A percentile compares a stretch with the other conserved stretches of the same genome.
Evolutionary conservation across 352 stramenopile species (phyloP).

Genomic region (Globisporangium cylindrosporum): DNA sequence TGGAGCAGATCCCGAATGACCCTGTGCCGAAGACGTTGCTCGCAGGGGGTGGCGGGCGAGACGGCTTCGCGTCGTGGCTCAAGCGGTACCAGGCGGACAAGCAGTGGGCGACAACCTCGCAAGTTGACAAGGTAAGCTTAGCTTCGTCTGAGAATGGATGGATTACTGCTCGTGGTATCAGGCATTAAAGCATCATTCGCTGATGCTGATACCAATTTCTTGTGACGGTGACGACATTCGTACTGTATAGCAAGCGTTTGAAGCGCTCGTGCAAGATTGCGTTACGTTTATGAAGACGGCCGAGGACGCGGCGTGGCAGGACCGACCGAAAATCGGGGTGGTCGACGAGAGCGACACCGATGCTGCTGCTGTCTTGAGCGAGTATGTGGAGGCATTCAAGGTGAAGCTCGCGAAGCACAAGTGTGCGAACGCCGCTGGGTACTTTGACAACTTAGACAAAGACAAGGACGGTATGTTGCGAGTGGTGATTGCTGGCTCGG

Average conservation of each 20-base stretch:
- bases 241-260: conserved; percentile 30
- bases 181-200: neutral
- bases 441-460: conserved; percentile 60
- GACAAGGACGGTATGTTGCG: conserved; percentile 51
- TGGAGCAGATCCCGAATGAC: conserved; percentile 34
- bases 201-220: neutral
- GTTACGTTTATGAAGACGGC: conserved; percentile 36
- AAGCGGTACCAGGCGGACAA: conserved; percentile 16
- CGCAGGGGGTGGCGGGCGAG: neutral
- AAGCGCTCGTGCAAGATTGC: conserved; percentile 44
- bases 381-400: conserved; percentile 54
- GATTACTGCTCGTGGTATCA: neutral
- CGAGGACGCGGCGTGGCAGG: conserved; percentile 40
- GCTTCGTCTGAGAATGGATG: no score
- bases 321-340: conserved; percentile 32
- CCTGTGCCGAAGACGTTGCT: neutral
- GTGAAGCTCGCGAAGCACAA: conserved; percentile 68
- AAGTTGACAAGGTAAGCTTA: conserved; percentile 10
- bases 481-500: neutral
- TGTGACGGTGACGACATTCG: neutral
- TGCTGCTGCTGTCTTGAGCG: conserved; percentile 17
- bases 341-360: conserved; percentile 33
- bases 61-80: conserved; percentile 11
- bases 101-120: conserved; percentile 15
- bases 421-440: conserved; percentile 29